Conservation (phyloP, 148 eudicot species). For the Vaccinium vitisidaea region DNA sequence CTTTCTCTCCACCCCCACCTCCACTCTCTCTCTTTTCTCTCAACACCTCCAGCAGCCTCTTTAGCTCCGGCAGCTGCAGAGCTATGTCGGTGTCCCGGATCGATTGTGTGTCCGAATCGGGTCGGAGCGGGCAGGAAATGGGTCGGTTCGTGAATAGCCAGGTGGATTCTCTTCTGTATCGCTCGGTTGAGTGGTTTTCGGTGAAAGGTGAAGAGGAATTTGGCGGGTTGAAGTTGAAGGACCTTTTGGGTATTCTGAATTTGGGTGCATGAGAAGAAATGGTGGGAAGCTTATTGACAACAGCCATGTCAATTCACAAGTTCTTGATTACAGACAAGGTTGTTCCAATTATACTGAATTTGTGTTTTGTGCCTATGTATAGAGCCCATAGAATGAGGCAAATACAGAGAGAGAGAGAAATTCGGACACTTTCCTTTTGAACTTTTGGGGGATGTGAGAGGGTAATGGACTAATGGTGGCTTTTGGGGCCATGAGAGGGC, state of each 20-base stretch:
- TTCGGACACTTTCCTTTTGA: background rate
- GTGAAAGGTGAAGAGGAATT: conserved; percentile 72
- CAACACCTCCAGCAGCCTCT: conserved; percentile 63
- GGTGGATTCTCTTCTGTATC: conserved; percentile 54
- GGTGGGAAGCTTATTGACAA: conserved; percentile 33
- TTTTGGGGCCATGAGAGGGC: conserved; percentile 29
- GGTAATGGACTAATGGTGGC: conserved; percentile 44
- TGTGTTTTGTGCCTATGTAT: background rate
- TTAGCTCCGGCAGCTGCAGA: conserved; percentile 78
- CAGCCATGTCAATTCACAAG: conserved; percentile 31
- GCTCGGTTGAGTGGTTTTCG: conserved; percentile 60
- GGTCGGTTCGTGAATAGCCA: conserved; percentile 49
- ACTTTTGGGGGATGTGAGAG: conserved; percentile 30
- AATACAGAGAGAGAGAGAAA: background rate
- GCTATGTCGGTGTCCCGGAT: conserved; percentile 62
- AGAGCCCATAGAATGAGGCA: background rate
- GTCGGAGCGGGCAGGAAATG: conserved; percentile 24
- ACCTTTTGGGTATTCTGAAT: conserved; percentile 24
- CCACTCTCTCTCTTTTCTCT: conserved; percentile 50
- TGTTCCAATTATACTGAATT: too few relatives aligned
- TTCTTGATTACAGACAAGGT: background rate
- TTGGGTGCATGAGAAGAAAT: conserved; percentile 22
- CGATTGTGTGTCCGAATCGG: conserved; percentile 9
- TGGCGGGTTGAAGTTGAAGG: conserved; percentile 10
- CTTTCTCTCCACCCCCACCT: conserved; percentile 5